phyloP scores from a whole-genome alignment of 257 asterid species.

The Solanum paucissectum region DNA sequence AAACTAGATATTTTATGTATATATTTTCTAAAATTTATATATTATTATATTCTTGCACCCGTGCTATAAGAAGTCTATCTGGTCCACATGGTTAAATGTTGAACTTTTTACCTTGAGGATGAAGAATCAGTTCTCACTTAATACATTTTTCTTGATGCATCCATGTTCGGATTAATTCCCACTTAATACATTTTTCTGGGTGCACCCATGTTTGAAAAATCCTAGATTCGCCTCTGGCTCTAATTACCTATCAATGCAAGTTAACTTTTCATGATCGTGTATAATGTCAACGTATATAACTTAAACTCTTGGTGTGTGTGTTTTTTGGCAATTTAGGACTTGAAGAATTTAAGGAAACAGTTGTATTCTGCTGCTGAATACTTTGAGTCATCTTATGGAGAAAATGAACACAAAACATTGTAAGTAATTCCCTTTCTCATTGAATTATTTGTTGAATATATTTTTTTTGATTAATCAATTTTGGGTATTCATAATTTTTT shows the following conservation, averaged over 20 bases:
- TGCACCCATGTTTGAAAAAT: too few relatives aligned
- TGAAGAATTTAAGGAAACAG: slow-evolving; percentile 44
- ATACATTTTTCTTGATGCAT: too few relatives aligned
- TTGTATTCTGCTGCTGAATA: slow-evolving; percentile 69
- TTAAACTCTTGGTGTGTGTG: neutral
- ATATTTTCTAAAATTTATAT: too few relatives aligned
- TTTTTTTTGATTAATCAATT: neutral
- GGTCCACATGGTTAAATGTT: too few relatives aligned
- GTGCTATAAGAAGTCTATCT: too few relatives aligned
- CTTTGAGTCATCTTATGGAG: slow-evolving; percentile 47
- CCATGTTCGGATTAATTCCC: too few relatives aligned
- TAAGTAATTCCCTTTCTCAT: slow-evolving; percentile 7
- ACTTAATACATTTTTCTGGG: too few relatives aligned
- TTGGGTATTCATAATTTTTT: neutral
- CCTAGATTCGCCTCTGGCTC: too few relatives aligned
- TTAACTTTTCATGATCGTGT: neutral
- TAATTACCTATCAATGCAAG: neutral
- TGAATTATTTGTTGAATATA: neutral
- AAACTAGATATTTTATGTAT: too few relatives aligned
- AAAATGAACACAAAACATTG: slow-evolving; percentile 44
- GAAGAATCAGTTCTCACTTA: too few relatives aligned
- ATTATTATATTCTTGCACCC: too few relatives aligned
- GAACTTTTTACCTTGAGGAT: too few relatives aligned
- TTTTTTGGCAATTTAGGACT: slow-evolving; percentile 27
- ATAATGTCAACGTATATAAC: neutral